Evolutionary conservation across 2,329 filamentous ascomycete genomes (phyloP), one percentile per base, ranked within the genome.

Genomic region (Cryphonectria parasitica): DNA sequence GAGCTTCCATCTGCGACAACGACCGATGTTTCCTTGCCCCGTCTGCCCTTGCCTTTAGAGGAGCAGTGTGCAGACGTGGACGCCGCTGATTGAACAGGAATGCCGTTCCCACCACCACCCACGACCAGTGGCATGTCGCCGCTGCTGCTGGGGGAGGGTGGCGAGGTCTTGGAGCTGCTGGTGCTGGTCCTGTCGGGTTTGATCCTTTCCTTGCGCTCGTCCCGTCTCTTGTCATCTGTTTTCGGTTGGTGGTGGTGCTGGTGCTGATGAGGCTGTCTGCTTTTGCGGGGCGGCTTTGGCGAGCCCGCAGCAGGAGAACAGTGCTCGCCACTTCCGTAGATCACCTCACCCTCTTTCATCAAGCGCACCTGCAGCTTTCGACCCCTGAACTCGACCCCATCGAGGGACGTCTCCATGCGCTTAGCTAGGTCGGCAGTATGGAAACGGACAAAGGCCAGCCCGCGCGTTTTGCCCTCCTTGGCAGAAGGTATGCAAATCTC

Each of bases 1-100:
- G 69, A 67, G 69, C 71, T 72, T 0, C 71, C 71, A 56, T 73
- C 69, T 6, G 69, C 71, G 28, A 73, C 69, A n/a, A 73, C 64
- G 22, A 73, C 67, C 25, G 68, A 56, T 28, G 62, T 65, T 49
- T 69, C 71, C 66, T 69, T 73, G 66, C 52, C 41, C 58, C 67
- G 63, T 39, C 67, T 71, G 5, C 49, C 49, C 36, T 63, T 63
- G 61, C 36, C 41, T n/a, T 43, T 45, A 39, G 61, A 6, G 39
- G 61, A 64, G 13, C 22, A 19, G 22, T 22, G 13, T 2, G 58
- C 49, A 39, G 70, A 56, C 25, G 36, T 68, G 39, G 43, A 36
- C 36, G 56, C 39, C 22, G 66, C 45, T 54, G 70, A 68, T 41
- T 71, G 64, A 28, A 17, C 58, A 8, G 56, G 19, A 15, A 19